Percentiles rank a stretch among this genome's conserved stretches.
Evolutionary conservation across 768 basidiomycete species (phyloP).

Genomic region (Termitomyces sp.): DNA sequence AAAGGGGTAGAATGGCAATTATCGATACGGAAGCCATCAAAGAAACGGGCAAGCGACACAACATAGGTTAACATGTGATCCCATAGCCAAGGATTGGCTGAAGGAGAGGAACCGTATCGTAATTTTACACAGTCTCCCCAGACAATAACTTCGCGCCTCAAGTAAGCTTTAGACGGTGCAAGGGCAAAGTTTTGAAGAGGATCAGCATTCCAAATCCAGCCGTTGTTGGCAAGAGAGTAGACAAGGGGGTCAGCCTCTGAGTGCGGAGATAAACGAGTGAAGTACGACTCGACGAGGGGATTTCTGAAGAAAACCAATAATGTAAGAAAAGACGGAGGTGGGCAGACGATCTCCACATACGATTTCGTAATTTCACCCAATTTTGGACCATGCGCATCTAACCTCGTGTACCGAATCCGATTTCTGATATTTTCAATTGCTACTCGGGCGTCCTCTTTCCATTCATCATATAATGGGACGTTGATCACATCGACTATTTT

Average conservation of each 20-base stretch:
- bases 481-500: conserved; percentile 83
- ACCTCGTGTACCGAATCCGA: conserved; percentile 71
- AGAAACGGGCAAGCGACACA: conserved; percentile 68
- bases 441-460: conserved; percentile 73
- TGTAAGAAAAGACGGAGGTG: not conserved
- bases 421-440: conserved; percentile 73
- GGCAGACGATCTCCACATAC: conserved; percentile 35
- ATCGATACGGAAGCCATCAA: conserved; percentile 97
- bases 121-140: conserved; percentile 99
- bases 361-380: conserved; percentile 69
- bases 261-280: conserved; percentile 66
- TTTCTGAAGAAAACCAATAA: conserved; percentile 35
- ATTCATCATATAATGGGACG: conserved; percentile 81
- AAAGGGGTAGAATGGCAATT: conserved; percentile 98
- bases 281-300: conserved; percentile 88
- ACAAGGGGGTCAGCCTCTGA: conserved; percentile 39
- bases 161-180: conserved; percentile 87
- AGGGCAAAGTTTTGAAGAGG: conserved; percentile 93
- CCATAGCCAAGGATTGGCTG: conserved; percentile 94
- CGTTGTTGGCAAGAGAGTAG: conserved; percentile 93
- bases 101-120: conserved; percentile 78
- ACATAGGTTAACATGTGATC: conserved; percentile 85
- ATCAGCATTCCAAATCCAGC: conserved; percentile 98
- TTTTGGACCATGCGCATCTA: conserved; percentile 81
- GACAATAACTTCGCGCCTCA: conserved; percentile 92